Base-by-base conservation (phyloP, 257 asterid species). In the Solanum bulbocastanum region DNA sequence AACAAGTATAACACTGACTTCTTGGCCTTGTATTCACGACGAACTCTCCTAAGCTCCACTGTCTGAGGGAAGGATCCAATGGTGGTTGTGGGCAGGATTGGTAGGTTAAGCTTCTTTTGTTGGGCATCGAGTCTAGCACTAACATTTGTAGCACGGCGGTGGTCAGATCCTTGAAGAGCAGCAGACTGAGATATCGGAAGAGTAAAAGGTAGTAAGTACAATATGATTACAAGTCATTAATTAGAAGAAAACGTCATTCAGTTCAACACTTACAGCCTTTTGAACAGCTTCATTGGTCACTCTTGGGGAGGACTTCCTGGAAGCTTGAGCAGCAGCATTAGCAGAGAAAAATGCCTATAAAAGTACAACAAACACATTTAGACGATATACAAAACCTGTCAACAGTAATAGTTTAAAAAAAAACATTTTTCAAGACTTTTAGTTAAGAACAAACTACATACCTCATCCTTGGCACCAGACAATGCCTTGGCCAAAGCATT, bases 11-110 rank as follows among this genome's bases (percentile, higher is more conserved):
- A 66, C 85, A 90, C 98, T 87, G 81, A 96, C 99, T 96, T 96
- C 81, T 95, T 96, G 88, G 98, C 98, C 93, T 95, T 96, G 94
- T 92, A 96, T 92, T 96, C 99, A 88, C 99, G 98, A 23, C 99
- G 99, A 83, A 96, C 98, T 93, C 98, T 94, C 84, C 99, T 94
- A 74, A 96, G 96, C 83, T 96, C 99, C 22, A 94, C 90, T 71
- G 99, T 96, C 91, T 96, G 99, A 18, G 99, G 98, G 95, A 96
- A 96, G 84, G 98, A 95, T 58, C 99, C 99, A 92, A 97, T 96
- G 78, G 99, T 97, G 87, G 99, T 97, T 89, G 99, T 96, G 5
- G 99, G 99, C 86, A 97, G 98, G 90, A 97, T 83, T 40, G 99
- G 99, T 89, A 97, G 98, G 94, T 96, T 97, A 40, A 97, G 99